Evolutionary conservation across 2,329 filamentous ascomycete species (phyloP).

Genomic region (Zopfia rhizophila): DNA sequence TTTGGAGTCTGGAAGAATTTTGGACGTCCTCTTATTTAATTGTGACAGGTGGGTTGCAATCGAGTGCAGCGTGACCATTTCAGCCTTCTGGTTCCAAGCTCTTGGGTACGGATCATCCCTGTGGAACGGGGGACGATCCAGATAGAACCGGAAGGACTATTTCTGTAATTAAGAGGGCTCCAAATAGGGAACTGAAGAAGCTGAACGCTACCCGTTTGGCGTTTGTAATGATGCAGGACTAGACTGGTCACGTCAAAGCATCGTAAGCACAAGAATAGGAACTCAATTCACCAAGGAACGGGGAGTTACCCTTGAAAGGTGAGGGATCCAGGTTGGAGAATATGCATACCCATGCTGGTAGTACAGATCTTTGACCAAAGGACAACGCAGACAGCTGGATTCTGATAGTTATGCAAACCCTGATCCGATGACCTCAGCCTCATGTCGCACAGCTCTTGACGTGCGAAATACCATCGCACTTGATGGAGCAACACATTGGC

Average conservation of each 20-base stretch:
- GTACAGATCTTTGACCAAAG: conserved; percentile 4
- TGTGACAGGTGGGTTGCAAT: conserved; percentile 24
- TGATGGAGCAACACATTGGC: conserved; percentile 3
- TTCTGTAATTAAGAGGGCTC: too few relatives aligned
- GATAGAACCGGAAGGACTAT: neutral
- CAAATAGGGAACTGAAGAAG: neutral
- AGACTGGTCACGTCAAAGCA: neutral
- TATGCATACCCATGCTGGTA: conserved; percentile 9
- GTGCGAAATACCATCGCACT: too few relatives aligned
- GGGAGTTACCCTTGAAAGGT: neutral
- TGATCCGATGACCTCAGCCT: conserved; percentile 21
- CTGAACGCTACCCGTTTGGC: neutral
- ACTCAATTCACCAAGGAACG: neutral
- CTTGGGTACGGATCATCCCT: conserved; percentile 18
- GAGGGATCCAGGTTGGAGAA: conserved; percentile 3
- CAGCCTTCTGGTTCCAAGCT: conserved; percentile 14
- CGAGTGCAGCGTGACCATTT: conserved; percentile 17
- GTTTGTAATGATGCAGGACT: conserved; percentile 5
- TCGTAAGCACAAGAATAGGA: neutral
- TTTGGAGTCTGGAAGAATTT: conserved; percentile 5
- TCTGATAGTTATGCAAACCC: neutral
- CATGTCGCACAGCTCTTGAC: conserved; percentile 16
- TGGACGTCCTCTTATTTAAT: conserved; percentile 10
- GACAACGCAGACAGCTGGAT: conserved; percentile 2
- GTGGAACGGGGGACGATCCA: conserved; percentile 10